Base-by-base conservation (phyloP, 768 basidiomycete species). In the Trametes maxima region DNA sequence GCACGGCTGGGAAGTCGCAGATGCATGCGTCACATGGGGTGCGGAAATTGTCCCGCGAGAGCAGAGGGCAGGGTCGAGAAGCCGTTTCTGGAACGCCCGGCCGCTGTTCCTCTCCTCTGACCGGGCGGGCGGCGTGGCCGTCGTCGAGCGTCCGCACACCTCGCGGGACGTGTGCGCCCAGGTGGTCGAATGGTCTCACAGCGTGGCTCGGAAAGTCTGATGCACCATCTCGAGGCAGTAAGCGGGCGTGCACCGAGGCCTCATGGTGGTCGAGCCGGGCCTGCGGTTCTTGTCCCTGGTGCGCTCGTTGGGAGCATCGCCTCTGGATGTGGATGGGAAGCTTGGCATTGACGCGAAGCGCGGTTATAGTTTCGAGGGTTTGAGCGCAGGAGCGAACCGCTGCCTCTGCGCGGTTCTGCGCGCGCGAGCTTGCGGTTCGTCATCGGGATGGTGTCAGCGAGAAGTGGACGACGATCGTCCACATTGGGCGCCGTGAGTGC, bases 1-100 rank as follows among this genome's bases (percentile, higher is more conserved):
- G 39, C 49, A 17, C 37, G 28, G 36, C 61, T 49, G 43, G 43
- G 48, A 57, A 51, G 45, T 51, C 51, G 36, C 50, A 53, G 28
- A 57, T 62, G 44, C 33, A 36, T 22, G 44, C 33, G 56, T 62
- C 61, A 62, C 45, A 48, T 57, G 61, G 44, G 36, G n/a, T 10
- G 56, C 50, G 61, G 48, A 51, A 36, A 40, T 54, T 36, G 44
- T 62, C 61, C 61, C 61, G 61, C 61, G 61, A 57, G 45, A 62
- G 61, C 55, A 43, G 11, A 11, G 33, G 16, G 39, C 24, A 52
- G 54, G 54, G 43, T 56, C 42, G 54, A 49, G 42, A 37, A 45
- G 28, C 48, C 36, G 5, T 35, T 51, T 62, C 49, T 56, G 60
- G 60, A 45, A 44, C 17, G 35, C 35, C 13, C 54, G 24, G 54